Evolutionary conservation across 208 protist species (phyloP), one percentile per base, ranked within the genome.

Genomic region (Acanthamoeba castellanii): DNA sequence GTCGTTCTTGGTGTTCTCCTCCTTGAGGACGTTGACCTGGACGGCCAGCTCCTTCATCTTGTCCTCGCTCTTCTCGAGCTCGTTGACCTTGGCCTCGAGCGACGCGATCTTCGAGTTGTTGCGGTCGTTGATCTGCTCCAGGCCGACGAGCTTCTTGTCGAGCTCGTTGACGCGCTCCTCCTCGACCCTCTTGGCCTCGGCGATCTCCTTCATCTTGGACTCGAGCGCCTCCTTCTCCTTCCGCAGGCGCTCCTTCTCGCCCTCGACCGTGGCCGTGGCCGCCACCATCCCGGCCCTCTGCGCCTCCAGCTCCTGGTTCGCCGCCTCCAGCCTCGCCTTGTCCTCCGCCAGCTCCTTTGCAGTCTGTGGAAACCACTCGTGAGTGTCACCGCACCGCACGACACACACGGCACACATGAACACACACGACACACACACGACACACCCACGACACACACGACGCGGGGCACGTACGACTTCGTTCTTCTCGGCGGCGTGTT

Each of bases 111-210:
- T 25, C 70, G 34, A n/a, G 34, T 47, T 78, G 70, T 34, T 50
- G 2, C 37, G 30, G 1, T 78, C 70, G 70, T 78, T 78, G 70
- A 27, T 74, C 66, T 74, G 84, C 42, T 90, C 52, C 5, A 90
- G 61, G 45, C 30, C 32, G 42, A 90, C 37, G 84, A 90, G 22
- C 84, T 57, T 90, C 57, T 90, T 68, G 11, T 90, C 84, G 16
- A 90, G 84, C 52, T 90, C 84, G 57, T 90, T 90, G 52, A 90
- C 84, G 52, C 84, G 52, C 52, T 72, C 61, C 84, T 90, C 84
- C 42, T 90, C 84, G 37, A 66, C 20, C 84, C 68, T 90, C 61
- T 68, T 90, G 84, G 20, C 55, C 37, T 90, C 52, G n/a, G 8
- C 18, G 45, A 90, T 25, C 84, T 90, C 84, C 61, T 90, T 90